Evolutionary conservation across 176 grass and related monocot species (phyloP).

Genomic region (Eragrostis nindensis): DNA sequence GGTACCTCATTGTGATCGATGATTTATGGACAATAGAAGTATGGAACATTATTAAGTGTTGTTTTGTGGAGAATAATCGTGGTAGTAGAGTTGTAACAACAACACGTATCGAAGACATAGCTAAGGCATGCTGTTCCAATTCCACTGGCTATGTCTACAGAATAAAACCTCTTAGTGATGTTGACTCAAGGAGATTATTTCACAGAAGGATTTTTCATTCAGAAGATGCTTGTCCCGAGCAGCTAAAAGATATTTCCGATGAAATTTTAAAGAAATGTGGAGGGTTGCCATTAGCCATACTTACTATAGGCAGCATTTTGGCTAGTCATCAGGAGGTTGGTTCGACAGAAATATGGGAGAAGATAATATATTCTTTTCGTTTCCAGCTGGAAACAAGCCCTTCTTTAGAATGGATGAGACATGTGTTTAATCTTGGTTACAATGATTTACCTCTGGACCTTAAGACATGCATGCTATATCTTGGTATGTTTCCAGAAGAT

Average conservation of each 20-base stretch:
- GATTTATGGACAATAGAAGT: not conserved
- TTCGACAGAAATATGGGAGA: not conserved
- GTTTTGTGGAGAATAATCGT: not conserved
- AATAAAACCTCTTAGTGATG: conserved; percentile 28
- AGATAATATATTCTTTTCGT: not conserved
- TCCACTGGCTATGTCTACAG: conserved; percentile 13
- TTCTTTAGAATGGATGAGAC: not conserved
- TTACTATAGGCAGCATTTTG: conserved; percentile 16
- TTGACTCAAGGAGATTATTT: conserved; percentile 37
- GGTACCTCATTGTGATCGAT: conserved; percentile 8
- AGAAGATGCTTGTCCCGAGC: conserved; percentile 27
- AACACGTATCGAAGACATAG: conserved; percentile 7
- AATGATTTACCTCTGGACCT: not conserved
- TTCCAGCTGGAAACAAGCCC: not conserved
- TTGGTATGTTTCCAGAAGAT: conserved; percentile 40
- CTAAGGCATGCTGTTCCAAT: not conserved
- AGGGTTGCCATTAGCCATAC: conserved; percentile 32
- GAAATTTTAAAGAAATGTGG: conserved; percentile 33
- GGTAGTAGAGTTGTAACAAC: conserved; percentile 5
- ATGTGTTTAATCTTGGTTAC: conserved; percentile 26
- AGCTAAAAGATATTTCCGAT: not conserved
- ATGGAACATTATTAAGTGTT: not conserved
- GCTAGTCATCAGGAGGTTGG: not conserved
- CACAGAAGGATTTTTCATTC: conserved; percentile 14
- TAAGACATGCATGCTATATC: conserved; percentile 6